phyloP scores from a whole-genome alignment of 2,329 filamentous ascomycete genomes.

The Ceratocystiopsis minuta region DNA sequence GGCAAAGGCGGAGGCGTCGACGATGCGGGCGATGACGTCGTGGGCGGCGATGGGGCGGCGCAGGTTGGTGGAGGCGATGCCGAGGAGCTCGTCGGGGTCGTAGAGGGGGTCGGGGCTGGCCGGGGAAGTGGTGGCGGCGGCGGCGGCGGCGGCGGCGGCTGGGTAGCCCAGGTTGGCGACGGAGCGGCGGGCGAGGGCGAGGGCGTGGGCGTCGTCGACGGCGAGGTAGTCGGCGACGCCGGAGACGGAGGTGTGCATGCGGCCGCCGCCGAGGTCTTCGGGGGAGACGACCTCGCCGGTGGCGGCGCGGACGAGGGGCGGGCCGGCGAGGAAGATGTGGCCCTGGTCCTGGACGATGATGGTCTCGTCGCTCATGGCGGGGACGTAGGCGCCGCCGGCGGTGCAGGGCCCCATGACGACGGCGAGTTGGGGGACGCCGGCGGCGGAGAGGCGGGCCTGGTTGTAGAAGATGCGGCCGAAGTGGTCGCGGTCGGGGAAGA shows the following conservation, averaged over 20 bases:
- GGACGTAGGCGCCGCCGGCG: slow-evolving; percentile 86
- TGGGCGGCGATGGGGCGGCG: slow-evolving; percentile 70
- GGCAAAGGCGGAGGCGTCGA: slow-evolving; percentile 75
- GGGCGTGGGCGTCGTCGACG: slow-evolving; percentile 80
- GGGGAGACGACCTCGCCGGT: slow-evolving; percentile 84
- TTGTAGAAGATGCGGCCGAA: slow-evolving; percentile 98
- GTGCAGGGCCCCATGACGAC: slow-evolving; percentile 98
- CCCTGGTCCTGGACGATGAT: slow-evolving; percentile 93
- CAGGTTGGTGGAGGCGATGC: slow-evolving; percentile 80
- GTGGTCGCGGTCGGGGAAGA: slow-evolving; percentile 88
- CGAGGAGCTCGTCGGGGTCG: slow-evolving; percentile 59
- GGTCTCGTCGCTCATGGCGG: slow-evolving; percentile 91
- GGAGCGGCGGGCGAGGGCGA: slow-evolving; percentile 68
- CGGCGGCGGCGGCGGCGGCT: slow-evolving; percentile 17
- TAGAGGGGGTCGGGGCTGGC: slow-evolving; percentile 61
- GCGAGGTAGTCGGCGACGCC: slow-evolving; percentile 93
- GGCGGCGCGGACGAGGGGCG: slow-evolving; percentile 85
- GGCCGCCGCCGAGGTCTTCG: slow-evolving; percentile 79
- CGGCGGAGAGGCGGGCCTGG: slow-evolving; percentile 79
- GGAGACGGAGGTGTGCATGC: slow-evolving; percentile 75
- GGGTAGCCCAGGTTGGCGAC: slow-evolving; percentile 86
- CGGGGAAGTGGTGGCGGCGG: slow-evolving; percentile 18
- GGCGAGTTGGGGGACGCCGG: slow-evolving; percentile 80
- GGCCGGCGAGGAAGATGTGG: slow-evolving; percentile 93
- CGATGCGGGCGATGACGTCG: slow-evolving; percentile 82